Evolutionary conservation across 768 basidiomycete species (phyloP), one percentile per base, ranked within the genome.

Genomic region (Paxillus involutus): DNA sequence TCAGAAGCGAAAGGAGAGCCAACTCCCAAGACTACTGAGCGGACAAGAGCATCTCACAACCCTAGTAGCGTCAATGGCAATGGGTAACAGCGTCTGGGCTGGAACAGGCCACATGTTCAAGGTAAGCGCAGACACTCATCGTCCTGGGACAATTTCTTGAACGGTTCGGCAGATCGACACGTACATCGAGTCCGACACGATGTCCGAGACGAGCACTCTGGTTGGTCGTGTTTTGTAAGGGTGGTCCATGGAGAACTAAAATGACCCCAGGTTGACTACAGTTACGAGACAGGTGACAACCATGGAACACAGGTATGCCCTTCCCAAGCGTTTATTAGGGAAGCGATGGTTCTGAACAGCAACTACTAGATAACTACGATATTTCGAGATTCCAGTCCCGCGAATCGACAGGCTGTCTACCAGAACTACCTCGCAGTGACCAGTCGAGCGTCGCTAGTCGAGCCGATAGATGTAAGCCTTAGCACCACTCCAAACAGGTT

Each of bases 151-250:
- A 30, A 8, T 30, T 7, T 30, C 6, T 10, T 45, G 4, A 45
- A 14, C 26, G 14, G 9, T 14, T 32, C n/a, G 30, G 26, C 44
- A 45, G 44, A 29, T 14, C 48, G 46, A 48, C 11, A 14, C 39
- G 13, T 42, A 46, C 8, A 2, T 14, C 21, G 24, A n/a, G 8
- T 17, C 19, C 2, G 41, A 50, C 24, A 4, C 35, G 11, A 26
- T 47, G 11, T 64, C 63, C 4, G 52, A 59, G 19, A 59, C 57
- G 2, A 57, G 55, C 21, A 64, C 57, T 17, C 29, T 59, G 51
- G 60, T 64, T 33, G 16, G 54, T 57, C 3, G 21, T 43, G 32
- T 35, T 21, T 2, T 42, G 16, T 52, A n/a, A 16, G 32, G 12
- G 42, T 16, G 16, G 21, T 14, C n/a, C 6, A 39, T 26, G 24